Conservation (phyloP, 306 rosid genomes). For the Ormosia emarginata region DNA sequence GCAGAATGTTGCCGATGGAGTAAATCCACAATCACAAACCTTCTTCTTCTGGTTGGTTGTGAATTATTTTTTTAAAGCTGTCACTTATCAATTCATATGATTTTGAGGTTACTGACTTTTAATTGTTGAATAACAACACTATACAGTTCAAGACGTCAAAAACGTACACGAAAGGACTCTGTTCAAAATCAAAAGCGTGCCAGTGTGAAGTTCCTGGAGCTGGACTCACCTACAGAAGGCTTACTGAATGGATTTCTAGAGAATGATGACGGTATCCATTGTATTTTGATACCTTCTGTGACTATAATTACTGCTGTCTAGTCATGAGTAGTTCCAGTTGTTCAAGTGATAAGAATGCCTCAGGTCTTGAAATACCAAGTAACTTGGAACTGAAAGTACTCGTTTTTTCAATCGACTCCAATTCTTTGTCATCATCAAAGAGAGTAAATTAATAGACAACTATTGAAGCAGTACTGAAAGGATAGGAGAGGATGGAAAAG, state of each 20-base stretch:
- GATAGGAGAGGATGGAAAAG: background rate
- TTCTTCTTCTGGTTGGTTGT: slow-evolving; percentile 86
- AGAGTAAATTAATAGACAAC: background rate
- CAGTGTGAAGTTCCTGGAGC: slow-evolving; percentile 74
- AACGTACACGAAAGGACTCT: slow-evolving; percentile 33
- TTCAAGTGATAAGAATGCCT: background rate
- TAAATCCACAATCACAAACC: slow-evolving; percentile 67
- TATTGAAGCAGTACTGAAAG: background rate
- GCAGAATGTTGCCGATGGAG: slow-evolving; percentile 75
- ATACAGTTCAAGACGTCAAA: slow-evolving; percentile 70
- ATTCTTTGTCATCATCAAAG: background rate
- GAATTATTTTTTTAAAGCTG: slow-evolving; percentile 37
- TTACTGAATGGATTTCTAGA: slow-evolving; percentile 43
- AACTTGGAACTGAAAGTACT: background rate
- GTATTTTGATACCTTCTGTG: slow-evolving; percentile 4
- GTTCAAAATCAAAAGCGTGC: slow-evolving; percentile 45
- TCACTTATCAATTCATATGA: slow-evolving; percentile 24
- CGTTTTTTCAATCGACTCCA: background rate
- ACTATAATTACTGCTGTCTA: background rate
- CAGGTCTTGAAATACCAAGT: background rate
- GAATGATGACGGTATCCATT: slow-evolving; percentile 53
- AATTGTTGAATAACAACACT: slow-evolving; percentile 22
- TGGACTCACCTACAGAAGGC: slow-evolving; percentile 64
- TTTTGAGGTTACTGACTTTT: slow-evolving; percentile 22
- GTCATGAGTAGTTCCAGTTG: background rate